phyloP scores from a whole-genome alignment of 768 basidiomycete species.

The Cantharellus anzutake region DNA sequence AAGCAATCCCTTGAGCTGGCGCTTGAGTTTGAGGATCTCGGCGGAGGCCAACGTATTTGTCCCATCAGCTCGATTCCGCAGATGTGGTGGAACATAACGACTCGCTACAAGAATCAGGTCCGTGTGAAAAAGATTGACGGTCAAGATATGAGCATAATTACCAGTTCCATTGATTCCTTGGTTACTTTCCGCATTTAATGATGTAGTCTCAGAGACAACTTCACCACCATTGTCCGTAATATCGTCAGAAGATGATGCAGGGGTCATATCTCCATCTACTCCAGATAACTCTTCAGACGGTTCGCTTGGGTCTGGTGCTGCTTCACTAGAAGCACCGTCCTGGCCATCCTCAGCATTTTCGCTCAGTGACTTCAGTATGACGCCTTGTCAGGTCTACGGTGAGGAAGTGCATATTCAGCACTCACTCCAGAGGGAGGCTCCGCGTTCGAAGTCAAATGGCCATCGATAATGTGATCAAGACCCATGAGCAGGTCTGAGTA shows the following conservation, averaged over 20 bases:
- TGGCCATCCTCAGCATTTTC: too few relatives aligned
- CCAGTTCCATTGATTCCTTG: not conserved
- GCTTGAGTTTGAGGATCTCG: slow-evolving; percentile 35
- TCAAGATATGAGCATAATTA: not conserved
- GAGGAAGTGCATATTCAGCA: slow-evolving; percentile 5
- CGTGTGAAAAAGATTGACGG: not conserved
- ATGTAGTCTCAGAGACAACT: not conserved
- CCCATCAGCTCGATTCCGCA: slow-evolving; percentile 29
- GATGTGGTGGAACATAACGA: slow-evolving; percentile 68
- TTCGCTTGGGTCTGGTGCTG: too few relatives aligned
- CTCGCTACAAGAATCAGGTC: slow-evolving; percentile 8
- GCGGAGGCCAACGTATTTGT: slow-evolving; percentile 16
- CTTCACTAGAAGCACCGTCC: too few relatives aligned
- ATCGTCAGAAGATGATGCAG: not conserved
- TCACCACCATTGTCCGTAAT: not conserved
- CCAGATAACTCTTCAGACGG: not conserved
- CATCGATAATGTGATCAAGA: not conserved
- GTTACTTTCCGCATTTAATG: not conserved
- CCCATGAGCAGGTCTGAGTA: not conserved
- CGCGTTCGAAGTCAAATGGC: not conserved
- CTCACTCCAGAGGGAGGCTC: not conserved
- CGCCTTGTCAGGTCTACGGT: too few relatives aligned
- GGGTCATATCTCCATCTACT: not conserved
- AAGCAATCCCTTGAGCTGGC: slow-evolving; percentile 70
- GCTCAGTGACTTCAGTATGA: too few relatives aligned